phyloP scores from a whole-genome alignment of 257 asterid species.

The Ophiorrhiza pumila region DNA sequence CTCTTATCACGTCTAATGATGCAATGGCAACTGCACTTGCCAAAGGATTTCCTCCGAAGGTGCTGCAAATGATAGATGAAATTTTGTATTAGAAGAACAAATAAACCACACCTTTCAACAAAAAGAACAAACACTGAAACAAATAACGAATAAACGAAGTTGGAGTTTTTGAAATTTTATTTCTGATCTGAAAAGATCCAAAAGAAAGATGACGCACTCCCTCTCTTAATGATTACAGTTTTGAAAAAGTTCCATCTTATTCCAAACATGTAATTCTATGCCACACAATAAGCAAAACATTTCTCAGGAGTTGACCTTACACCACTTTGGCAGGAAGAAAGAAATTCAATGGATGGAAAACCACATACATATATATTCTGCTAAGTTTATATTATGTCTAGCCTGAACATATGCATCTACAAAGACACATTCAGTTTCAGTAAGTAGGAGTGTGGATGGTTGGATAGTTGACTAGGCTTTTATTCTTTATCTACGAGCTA shows the following conservation, averaged over 20 bases:
- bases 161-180: no score
- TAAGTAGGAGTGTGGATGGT: neutral
- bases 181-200: neutral
- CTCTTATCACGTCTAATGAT: conserved; percentile 69
- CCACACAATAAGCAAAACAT: neutral
- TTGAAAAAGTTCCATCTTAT: neutral
- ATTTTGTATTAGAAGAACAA: neutral
- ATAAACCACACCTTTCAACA: neutral
- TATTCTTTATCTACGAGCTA: neutral
- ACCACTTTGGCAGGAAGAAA: neutral
- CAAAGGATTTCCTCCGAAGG: conserved; percentile 95
- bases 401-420: neutral
- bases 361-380: neutral
- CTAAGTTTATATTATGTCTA: neutral
- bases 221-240: neutral
- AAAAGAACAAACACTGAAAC: neutral
- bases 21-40: conserved; percentile 96
- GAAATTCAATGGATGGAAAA: neutral
- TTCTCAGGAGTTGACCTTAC: neutral
- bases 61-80: conserved; percentile 42
- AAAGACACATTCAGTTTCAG: no score
- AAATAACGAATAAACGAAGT: conserved; percentile 1
- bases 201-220: neutral
- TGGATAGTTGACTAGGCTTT: neutral
- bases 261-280: neutral